Conservation (phyloP, 2,329 filamentous ascomycete genomes). For the Diplodia mutila region DNA sequence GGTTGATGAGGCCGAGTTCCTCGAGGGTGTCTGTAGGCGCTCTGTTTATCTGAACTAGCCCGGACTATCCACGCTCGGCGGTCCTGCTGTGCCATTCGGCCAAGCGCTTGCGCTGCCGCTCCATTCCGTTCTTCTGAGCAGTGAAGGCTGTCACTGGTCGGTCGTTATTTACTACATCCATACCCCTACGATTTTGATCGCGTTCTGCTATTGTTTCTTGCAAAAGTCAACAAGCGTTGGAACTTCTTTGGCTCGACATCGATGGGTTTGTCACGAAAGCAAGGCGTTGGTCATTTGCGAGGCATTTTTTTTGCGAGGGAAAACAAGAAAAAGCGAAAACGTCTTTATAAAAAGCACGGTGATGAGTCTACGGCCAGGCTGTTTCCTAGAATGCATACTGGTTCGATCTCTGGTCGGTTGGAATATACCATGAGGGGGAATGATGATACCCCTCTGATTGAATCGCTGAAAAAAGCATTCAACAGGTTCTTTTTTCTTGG, state of each 20-base stretch:
- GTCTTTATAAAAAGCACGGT: neutral
- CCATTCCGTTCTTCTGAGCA: neutral
- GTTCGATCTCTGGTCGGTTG: neutral
- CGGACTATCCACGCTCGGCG: neutral
- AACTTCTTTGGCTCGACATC: slow-evolving; percentile 10
- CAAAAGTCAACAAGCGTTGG: slow-evolving; percentile 8
- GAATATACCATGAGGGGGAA: neutral
- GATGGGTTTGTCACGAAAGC: slow-evolving; percentile 16
- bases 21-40: slow-evolving; percentile 41
- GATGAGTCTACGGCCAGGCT: slow-evolving; percentile 9
- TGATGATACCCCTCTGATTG: slow-evolving; percentile 1
- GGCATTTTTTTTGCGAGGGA: neutral
- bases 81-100: neutral
- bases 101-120: slow-evolving; percentile 4
- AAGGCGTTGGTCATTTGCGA: slow-evolving; percentile 18
- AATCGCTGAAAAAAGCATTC: neutral
- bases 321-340: slow-evolving; percentile 15
- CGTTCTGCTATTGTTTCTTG: neutral
- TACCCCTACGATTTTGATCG: neutral
- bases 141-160: neutral
- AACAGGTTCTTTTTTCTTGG: neutral
- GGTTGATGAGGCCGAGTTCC: slow-evolving; percentile 45
- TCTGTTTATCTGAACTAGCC: slow-evolving; percentile 38
- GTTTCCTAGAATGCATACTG: neutral
- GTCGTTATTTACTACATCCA: neutral